These are phyloP conservation scores for Brassica carinata DNA, from an alignment of 345 rosid genomes.

Conservation along the genomic window DNA sequence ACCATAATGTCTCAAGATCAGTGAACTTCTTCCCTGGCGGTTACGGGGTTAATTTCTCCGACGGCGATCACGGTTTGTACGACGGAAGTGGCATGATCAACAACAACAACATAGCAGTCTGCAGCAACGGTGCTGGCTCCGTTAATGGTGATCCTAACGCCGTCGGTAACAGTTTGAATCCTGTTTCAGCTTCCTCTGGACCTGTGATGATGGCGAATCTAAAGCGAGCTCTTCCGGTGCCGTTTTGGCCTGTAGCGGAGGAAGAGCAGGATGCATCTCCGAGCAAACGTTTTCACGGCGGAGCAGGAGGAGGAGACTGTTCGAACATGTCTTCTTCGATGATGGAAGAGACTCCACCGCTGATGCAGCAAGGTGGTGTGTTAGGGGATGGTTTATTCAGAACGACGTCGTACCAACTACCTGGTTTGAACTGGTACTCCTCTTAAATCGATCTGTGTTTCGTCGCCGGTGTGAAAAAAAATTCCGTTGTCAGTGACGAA, in stretches of 20 bases:
- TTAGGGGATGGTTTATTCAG: constrained; percentile 59
- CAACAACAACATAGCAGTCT: not conserved
- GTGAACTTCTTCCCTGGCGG: constrained; percentile 33
- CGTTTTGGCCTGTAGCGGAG: constrained; percentile 54
- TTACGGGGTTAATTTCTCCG: constrained; percentile 24
- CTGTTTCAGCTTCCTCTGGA: constrained; percentile 36
- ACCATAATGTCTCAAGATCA: constrained; percentile 25
- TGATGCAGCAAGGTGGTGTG: constrained; percentile 50
- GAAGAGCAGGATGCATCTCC: constrained; percentile 43
- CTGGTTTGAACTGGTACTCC: constrained; percentile 81
- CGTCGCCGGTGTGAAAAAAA: not conserved
- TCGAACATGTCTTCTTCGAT: constrained; percentile 37
- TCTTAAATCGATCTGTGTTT: constrained; percentile 29
- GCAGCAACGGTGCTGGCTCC: constrained; percentile 16
- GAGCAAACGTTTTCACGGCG: constrained; percentile 57
- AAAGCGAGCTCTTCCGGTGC: constrained; percentile 61
- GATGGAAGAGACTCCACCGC: constrained; percentile 27
- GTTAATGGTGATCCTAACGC: not conserved
- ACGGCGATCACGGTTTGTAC: constrained; percentile 4
- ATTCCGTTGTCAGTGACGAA: constrained; percentile 7
- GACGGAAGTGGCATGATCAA: constrained; percentile 29
- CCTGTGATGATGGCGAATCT: constrained; percentile 48
- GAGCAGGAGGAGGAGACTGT: constrained; percentile 41
- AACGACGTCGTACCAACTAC: constrained; percentile 57
- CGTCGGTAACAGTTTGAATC: constrained; percentile 29